These are phyloP conservation scores for Coix lacrymajobi DNA, from an alignment of 176 grass and related monocot species.

Conservation along the genomic window DNA sequence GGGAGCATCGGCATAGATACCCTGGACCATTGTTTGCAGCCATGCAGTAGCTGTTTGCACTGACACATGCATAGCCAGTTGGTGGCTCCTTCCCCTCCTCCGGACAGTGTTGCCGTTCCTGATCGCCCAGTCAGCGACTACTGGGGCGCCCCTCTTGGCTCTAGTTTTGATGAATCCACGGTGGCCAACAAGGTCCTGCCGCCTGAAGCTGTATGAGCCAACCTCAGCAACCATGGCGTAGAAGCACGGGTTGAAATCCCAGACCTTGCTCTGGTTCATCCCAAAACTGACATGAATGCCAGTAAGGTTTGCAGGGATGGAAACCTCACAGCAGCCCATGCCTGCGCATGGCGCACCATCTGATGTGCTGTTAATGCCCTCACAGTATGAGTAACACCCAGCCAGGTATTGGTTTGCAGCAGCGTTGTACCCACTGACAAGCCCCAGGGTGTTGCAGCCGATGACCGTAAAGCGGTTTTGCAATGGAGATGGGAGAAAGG, in stretches of 20 bases:
- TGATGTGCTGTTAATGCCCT: neutral
- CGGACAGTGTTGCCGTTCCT: constrained; percentile 23
- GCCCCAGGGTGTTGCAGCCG: neutral
- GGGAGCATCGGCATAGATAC: constrained; percentile 30
- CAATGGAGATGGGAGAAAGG: neutral
- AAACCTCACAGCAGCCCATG: neutral
- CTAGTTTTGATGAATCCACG: constrained; percentile 6
- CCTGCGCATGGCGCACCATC: neutral
- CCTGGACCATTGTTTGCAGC: constrained; percentile 13
- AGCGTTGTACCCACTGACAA: neutral
- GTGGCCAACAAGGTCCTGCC: neutral
- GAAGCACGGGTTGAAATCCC: constrained; percentile 21
- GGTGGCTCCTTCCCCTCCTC: neutral
- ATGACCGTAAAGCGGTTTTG: constrained; percentile 16
- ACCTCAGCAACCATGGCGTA: constrained; percentile 10
- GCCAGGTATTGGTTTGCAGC: neutral
- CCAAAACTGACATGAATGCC: neutral
- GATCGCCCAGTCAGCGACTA: constrained; percentile 14
- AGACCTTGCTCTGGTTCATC: neutral
- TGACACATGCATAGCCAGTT: constrained; percentile 21
- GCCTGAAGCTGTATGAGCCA: constrained; percentile 26
- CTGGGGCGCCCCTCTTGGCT: neutral
- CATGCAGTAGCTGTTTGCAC: constrained; percentile 22
- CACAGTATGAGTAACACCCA: neutral
- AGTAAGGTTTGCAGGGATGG: constrained; percentile 10